A percentile compares a stretch with the other conserved stretches of the same genome.
These are phyloP conservation scores for Sclerospora graminicola DNA, from an alignment of 352 stramenopile genomes.

Conservation along the genomic window DNA sequence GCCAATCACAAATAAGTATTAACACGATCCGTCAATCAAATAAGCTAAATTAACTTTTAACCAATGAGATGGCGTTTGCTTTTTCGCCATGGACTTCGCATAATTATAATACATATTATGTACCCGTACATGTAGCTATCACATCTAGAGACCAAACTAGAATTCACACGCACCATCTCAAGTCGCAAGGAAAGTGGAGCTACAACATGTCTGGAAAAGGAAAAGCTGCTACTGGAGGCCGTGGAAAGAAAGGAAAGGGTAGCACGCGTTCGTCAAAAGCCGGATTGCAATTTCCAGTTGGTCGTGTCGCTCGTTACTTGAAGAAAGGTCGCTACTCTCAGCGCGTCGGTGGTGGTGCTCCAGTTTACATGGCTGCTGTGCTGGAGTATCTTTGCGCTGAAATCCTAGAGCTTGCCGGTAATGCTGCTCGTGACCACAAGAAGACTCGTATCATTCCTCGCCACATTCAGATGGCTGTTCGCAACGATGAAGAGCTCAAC, in stretches of 20 bases:
- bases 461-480: constrained; percentile 93
- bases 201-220: constrained; percentile 65
- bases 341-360: constrained; percentile 86
- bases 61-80: constrained; percentile 3
- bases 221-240: constrained; percentile 61
- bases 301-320: constrained; percentile 91
- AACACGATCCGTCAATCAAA: constrained; percentile 13
- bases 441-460: constrained; percentile 93
- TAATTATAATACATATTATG: too few relatives aligned
- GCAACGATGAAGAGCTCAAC: constrained; percentile 93
- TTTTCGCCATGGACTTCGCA: constrained; percentile 13
- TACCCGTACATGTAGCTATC: too few relatives aligned
- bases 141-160: neutral
- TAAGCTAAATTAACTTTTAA: neutral
- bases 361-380: constrained; percentile 93
- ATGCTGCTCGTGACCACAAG: constrained; percentile 94
- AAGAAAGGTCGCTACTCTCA: constrained; percentile 88
- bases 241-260: constrained; percentile 63
- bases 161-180: constrained; percentile 3
- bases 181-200: constrained; percentile 16
- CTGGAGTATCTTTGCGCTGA: constrained; percentile 92
- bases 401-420: constrained; percentile 92
- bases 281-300: constrained; percentile 92
- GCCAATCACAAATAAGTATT: constrained; percentile 2
- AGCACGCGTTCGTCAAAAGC: constrained; percentile 79